Evolutionary conservation across 495 filamentous ascomycete species (phyloP).

Genomic region (Neurospora terricola): DNA sequence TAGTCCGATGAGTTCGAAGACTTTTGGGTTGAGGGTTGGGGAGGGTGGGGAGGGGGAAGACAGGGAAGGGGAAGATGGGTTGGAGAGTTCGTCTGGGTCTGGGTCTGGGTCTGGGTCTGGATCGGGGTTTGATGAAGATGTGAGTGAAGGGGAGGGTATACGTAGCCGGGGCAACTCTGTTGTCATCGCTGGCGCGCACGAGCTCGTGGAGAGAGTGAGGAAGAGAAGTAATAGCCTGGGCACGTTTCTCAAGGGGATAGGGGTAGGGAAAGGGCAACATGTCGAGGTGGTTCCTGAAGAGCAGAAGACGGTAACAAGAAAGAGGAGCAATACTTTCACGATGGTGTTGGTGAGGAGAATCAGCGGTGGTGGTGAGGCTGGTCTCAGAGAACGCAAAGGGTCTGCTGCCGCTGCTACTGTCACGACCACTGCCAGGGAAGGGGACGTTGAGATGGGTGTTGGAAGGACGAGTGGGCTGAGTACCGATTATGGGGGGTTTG

Average conservation of each 20-base stretch:
- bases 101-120: background rate
- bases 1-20: background rate
- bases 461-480: background rate
- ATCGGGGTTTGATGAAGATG: background rate
- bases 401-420: background rate
- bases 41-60: background rate
- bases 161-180: background rate
- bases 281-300: background rate
- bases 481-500: background rate
- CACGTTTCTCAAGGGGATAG: background rate
- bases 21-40: background rate
- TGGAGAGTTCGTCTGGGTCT: background rate
- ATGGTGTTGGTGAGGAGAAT: background rate
- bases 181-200: background rate
- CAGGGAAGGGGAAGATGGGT: background rate
- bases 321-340: background rate
- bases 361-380: background rate
- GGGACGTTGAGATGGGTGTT: background rate
- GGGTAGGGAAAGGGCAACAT: background rate
- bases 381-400: background rate
- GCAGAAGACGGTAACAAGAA: background rate
- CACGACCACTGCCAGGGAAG: background rate
- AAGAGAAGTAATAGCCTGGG: background rate
- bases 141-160: background rate
- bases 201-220: background rate